Base-by-base conservation (phyloP, 257 asterid genomes). In the Craterostigma plantagineum region DNA sequence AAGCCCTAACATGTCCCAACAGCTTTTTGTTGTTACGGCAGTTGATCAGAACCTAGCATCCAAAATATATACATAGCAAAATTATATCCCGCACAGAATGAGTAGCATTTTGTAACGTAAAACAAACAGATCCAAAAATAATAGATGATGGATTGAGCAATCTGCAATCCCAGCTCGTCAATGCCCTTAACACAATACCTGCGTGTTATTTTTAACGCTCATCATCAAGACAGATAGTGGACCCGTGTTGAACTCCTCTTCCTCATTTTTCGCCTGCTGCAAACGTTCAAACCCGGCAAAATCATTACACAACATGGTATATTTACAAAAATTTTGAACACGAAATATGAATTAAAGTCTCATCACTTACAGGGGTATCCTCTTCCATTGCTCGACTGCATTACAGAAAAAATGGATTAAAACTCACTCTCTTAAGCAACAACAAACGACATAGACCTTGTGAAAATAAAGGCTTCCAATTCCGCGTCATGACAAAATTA, bases 181-280 rank as follows among this genome's bases (percentile, higher is more conserved):
- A 23, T 23, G 30, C 30, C 6, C 30, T 23, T 6, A 2, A 23
- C 30, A 23, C 6, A 6, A 23, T 60, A 75, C 81, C 86, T 71
- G 81, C 0, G 86, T 75, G 68, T 75, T 75, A 55, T 75, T 75
- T 61, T 69, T 76, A 12, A 76, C 81, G 72, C 81, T 76, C 78
- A 76, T 61, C 78, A 72, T 72, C 52, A 76, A 46, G 47, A 86
- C 70, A 51, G 94, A 81, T 14, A 86, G 87, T 17, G 97, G 97
- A 18, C 97, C 97, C 0, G 97, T 86, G 71, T 73, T 86, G 73
- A 86, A 86, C 67, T 86, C 93, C 70, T 86, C 97, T 42, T 86
- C 97, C 72, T 86, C 97, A 40, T 68, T 77, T 65, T 73, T 77
- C 1, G 16, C 56, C 80, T 77, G 76, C 18, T 43, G 42, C 45